These are phyloP conservation scores for Zasmidium cellare DNA, from an alignment of 2,329 filamentous ascomycete species.

Conservation along the genomic window DNA sequence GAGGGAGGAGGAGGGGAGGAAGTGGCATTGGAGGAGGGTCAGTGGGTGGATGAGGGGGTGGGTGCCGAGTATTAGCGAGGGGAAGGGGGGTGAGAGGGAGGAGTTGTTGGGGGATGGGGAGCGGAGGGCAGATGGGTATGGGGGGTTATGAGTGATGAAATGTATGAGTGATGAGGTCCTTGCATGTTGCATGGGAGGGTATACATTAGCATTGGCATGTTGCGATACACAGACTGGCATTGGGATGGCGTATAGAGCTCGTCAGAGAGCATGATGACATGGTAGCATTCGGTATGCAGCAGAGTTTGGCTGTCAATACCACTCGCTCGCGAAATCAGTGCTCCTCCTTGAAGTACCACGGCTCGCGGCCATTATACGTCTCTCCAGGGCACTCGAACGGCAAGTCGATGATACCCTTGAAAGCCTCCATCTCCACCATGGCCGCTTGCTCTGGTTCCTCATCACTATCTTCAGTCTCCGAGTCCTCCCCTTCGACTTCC, in stretches of 20 bases:
- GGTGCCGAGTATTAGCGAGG: conserved; percentile 55
- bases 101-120: conserved; percentile 16
- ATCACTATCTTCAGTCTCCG: conserved; percentile 20
- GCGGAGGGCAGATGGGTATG: conserved; percentile 16
- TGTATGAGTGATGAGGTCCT: neutral
- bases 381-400: conserved; percentile 64
- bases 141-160: conserved; percentile 4
- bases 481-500: conserved; percentile 13
- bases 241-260: neutral
- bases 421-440: conserved; percentile 47
- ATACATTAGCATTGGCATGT: neutral
- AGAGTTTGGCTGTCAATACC: too few species aligned
- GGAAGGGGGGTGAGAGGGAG: conserved; percentile 25
- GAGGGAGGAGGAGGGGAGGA: conserved; percentile 43
- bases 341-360: conserved; percentile 45
- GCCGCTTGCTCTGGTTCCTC: conserved; percentile 7
- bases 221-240: neutral
- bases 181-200: conserved; percentile 1
- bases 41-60: conserved; percentile 67
- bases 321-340: too few species aligned
- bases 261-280: neutral
- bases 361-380: conserved; percentile 46
- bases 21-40: conserved; percentile 55
- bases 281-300: neutral
- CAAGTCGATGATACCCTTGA: conserved; percentile 59